Base-by-base conservation (phyloP, 2,329 filamentous ascomycete species). In the Coniella vitis region DNA sequence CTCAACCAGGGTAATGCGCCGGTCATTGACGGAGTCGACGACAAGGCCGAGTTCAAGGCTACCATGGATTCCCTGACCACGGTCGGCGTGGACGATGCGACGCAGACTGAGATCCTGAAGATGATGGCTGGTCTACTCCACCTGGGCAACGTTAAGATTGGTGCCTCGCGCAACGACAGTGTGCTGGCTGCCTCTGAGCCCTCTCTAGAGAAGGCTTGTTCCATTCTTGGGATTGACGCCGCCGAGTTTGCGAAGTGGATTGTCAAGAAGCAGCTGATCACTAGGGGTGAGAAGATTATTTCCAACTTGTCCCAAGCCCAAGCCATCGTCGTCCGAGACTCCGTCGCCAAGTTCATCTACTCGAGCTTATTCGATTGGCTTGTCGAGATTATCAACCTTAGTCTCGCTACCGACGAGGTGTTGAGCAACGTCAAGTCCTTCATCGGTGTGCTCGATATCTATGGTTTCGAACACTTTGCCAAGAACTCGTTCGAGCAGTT, bases 401-500 rank as follows among this genome's bases (percentile, higher is more conserved):
- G 90, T 63, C 74, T 98, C 58, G 93, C 93, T 12, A 90, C 90
- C 1, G 86, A 95, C 38, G 85, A 91, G 55, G 88, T 97, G 34
- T 68, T 97, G 45, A 83, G 77, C 59, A 81, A 87, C 36, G 89
- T 95, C 49, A 79, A 75, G 48, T 91, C 88, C 2, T 98, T 98
- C 68, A 98, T 98, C 60, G 93, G 93, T 67, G 93, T 98, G 41
- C 79, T 98, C 56, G 93, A 98, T 87, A 98, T 98, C 58, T 97
- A 97, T 68, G 91, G 91, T 55, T 98, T 98, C 63, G 93, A 98
- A 68, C 93, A 97, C 69, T 98, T 98, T 63, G 91, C 93, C 54
- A 97, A 96, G 75, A 98, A 98, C 72, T 98, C 93, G 1, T 98
- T 98, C 61, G 93, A 98, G 67, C 93, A 98, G 67, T 98, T 98